These are phyloP conservation scores for Lagerstroemia speciosa DNA, from an alignment of 345 rosid genomes.

Conservation along the genomic window DNA sequence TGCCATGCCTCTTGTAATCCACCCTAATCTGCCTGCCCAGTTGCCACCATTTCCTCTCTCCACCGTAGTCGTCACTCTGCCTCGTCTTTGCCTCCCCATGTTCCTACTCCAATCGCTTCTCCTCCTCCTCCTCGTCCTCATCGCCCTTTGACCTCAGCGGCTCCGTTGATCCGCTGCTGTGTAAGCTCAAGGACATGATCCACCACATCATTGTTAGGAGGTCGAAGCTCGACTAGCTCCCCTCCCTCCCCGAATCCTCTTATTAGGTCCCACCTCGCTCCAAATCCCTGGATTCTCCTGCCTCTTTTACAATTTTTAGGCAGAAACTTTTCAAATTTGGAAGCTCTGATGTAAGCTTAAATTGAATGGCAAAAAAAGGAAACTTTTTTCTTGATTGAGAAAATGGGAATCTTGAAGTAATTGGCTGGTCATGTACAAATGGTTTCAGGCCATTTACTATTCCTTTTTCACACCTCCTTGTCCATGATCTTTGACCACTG, in stretches of 20 bases:
- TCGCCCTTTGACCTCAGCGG: constrained; percentile 22
- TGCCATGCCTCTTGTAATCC: background rate
- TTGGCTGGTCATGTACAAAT: no score
- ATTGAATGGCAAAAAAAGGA: no score
- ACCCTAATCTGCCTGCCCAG: background rate
- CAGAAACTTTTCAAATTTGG: no score
- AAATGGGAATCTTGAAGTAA: no score
- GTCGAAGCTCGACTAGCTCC: constrained; percentile 96
- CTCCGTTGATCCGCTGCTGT: constrained; percentile 52
- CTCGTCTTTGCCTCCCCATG: constrained; percentile 8
- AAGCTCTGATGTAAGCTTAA: constrained; percentile 9
- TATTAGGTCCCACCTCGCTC: constrained; percentile 87
- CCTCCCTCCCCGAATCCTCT: constrained; percentile 82
- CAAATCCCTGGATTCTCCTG: constrained; percentile 52
- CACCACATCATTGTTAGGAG: constrained; percentile 84
- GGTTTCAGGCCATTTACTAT: no score
- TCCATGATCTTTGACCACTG: no score
- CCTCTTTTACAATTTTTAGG: background rate
- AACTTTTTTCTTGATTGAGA: no score
- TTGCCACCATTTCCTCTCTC: constrained; percentile 1
- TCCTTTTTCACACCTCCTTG: no score
- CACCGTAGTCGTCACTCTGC: constrained; percentile 6
- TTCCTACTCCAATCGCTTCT: constrained; percentile 30
- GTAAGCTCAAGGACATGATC: constrained; percentile 83
- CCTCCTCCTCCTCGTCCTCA: constrained; percentile 20